Evolutionary conservation across 306 rosid species (phyloP).

Genomic region (Quercus variabilis): DNA sequence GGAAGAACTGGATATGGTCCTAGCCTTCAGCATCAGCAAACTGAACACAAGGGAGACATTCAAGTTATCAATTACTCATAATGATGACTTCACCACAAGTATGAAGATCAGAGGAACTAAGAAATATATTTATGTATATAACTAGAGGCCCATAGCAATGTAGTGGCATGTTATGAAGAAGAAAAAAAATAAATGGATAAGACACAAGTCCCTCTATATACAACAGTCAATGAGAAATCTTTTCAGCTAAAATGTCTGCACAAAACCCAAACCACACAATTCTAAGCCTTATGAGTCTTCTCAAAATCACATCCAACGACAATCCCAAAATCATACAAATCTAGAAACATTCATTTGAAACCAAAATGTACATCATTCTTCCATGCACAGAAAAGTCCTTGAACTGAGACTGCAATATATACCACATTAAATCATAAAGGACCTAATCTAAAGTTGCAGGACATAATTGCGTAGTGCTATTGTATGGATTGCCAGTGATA

Average conservation of each 20-base stretch:
- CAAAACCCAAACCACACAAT: not conserved
- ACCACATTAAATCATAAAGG: not conserved
- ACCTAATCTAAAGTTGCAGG: not conserved
- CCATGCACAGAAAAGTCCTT: not conserved
- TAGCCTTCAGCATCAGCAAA: constrained; percentile 9
- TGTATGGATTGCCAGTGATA: not conserved
- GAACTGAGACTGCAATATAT: not conserved
- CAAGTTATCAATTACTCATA: not conserved
- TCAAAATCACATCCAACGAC: not conserved
- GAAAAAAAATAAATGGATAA: not conserved
- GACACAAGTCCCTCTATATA: not conserved
- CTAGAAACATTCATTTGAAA: not conserved
- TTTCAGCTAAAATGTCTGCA: not conserved
- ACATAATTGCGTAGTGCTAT: not conserved
- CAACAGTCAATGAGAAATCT: not conserved
- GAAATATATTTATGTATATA: not conserved
- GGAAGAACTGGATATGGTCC: not conserved
- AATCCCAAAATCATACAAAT: not conserved
- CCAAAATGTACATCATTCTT: not conserved
- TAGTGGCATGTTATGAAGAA: not conserved
- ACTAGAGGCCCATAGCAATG: not conserved
- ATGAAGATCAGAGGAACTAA: not conserved
- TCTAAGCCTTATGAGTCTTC: not conserved
- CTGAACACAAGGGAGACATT: not conserved
- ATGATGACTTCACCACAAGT: not conserved